phyloP scores from a whole-genome alignment of 2,329 filamentous ascomycete species.

The Fusarium multiceps region DNA sequence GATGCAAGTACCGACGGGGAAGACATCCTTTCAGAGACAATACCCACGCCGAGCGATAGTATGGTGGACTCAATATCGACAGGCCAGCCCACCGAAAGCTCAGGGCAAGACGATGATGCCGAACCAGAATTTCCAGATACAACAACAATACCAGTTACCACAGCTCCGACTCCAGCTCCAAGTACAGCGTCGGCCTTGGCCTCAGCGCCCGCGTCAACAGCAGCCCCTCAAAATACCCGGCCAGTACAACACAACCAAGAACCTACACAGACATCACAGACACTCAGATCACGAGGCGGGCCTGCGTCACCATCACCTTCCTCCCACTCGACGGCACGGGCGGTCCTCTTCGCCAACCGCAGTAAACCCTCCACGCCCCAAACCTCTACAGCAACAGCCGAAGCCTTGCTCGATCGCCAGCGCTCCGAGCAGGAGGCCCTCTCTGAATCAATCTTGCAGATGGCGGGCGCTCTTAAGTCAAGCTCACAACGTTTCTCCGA shows the following conservation, averaged over 20 bases:
- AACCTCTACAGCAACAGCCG: conserved; percentile 65
- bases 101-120: conserved; percentile 44
- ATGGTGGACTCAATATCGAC: conserved; percentile 54
- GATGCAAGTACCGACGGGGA: conserved; percentile 63
- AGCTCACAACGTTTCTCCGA: conserved; percentile 78
- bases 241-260: conserved; percentile 15
- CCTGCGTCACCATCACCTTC: conserved; percentile 36
- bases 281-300: conserved; percentile 50
- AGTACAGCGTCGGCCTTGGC: conserved; percentile 21
- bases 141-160: conserved; percentile 27
- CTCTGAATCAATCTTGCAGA: conserved; percentile 81
- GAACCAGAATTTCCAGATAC: conserved; percentile 62
- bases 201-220: conserved; percentile 18
- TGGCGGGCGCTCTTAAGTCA: conserved; percentile 81
- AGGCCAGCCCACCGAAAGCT: conserved; percentile 38
- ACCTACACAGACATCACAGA: conserved; percentile 51
- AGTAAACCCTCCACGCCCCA: conserved; percentile 52
- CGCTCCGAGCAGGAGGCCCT: conserved; percentile 85
- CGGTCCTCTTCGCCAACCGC: conserved; percentile 58
- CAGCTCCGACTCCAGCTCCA: conserved; percentile 18
- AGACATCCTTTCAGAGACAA: conserved; percentile 66
- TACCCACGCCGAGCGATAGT: conserved; percentile 66
- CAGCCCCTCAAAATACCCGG: conserved; percentile 24
- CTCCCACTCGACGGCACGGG: conserved; percentile 54
- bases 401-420: conserved; percentile 80